These are phyloP conservation scores for Tetracladium marchalianum DNA, from an alignment of 495 filamentous ascomycete genomes.

Conservation along the genomic window DNA sequence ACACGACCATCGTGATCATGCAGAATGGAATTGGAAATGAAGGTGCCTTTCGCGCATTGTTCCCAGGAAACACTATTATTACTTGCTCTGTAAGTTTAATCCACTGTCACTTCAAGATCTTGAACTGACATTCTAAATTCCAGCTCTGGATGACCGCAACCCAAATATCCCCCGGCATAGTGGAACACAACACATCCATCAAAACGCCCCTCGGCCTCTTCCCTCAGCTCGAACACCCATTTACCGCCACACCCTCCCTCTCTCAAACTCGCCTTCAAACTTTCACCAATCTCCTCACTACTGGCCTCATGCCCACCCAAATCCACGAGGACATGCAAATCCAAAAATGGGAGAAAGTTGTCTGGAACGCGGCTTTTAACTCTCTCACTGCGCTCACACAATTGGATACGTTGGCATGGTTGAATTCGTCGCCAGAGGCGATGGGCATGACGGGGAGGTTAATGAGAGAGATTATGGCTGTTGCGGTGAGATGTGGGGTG, in stretches of 20 bases:
- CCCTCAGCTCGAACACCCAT: conserved; percentile 25
- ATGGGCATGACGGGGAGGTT: conserved; percentile 27
- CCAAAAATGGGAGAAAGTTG: conserved; percentile 41
- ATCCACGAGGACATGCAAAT: conserved; percentile 38
- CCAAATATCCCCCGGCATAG: conserved; percentile 27
- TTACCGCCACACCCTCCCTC: conserved; percentile 37
- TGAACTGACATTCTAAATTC: no score
- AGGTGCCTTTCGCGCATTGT: conserved; percentile 30
- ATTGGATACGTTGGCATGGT: conserved; percentile 31
- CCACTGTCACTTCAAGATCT: no score
- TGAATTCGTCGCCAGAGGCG: conserved; percentile 26
- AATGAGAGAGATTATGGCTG: conserved; percentile 40
- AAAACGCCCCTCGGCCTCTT: no score
- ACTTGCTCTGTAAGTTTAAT: no score
- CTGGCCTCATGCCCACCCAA: conserved; percentile 28
- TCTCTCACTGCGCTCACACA: conserved; percentile 40
- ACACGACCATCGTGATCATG: conserved; percentile 39
- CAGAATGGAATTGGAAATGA: conserved; percentile 51
- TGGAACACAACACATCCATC: conserved; percentile 16
- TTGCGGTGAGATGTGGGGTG: conserved; percentile 35
- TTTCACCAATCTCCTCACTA: conserved; percentile 28
- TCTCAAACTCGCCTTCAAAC: conserved; percentile 11
- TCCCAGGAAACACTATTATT: conserved; percentile 29
- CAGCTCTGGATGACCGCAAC: conserved; percentile 20
- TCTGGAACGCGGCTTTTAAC: conserved; percentile 42